Evolutionary conservation across 1,284 basidiomycete genomes (phyloP).

Genomic region (Tylopilus sp.): DNA sequence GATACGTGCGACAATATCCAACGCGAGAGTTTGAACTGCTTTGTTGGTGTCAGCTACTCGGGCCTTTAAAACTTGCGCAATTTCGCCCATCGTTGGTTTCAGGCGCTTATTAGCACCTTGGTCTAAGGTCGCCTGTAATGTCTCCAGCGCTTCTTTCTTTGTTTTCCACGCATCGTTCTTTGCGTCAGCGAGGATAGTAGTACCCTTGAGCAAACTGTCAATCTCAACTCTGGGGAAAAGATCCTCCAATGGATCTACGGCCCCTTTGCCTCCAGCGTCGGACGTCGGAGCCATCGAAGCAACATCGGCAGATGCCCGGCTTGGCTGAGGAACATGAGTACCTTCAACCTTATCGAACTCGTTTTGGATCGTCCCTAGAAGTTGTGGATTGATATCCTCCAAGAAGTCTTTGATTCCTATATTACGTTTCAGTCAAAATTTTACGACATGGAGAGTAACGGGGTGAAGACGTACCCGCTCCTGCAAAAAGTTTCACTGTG

Average conservation of each 20-base stretch:
- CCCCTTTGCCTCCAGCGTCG: constrained; percentile 39
- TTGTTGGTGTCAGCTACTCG: constrained; percentile 93
- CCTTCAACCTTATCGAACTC: constrained; percentile 96
- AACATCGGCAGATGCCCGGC: constrained; percentile 72
- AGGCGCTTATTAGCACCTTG: constrained; percentile 89
- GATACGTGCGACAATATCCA: constrained; percentile 88
- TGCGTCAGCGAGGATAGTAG: constrained; percentile 75
- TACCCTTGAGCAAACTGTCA: constrained; percentile 83
- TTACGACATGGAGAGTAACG: not conserved
- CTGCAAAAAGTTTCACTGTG: constrained; percentile 89
- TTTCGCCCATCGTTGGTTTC: constrained; percentile 90
- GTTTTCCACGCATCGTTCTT: constrained; percentile 97
- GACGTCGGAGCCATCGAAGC: constrained; percentile 44
- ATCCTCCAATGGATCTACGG: constrained; percentile 80
- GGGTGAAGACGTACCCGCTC: constrained; percentile 60
- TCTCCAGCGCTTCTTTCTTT: constrained; percentile 93
- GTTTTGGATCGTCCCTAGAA: constrained; percentile 84
- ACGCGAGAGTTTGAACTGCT: constrained; percentile 84
- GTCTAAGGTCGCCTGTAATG: constrained; percentile 79
- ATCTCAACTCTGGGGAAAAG: constrained; percentile 94
- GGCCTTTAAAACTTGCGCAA: constrained; percentile 83
- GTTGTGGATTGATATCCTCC: constrained; percentile 92
- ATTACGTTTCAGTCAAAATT: not conserved
- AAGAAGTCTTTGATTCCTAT: constrained; percentile 87
- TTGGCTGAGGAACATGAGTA: constrained; percentile 76